Evolutionary conservation across 1,284 basidiomycete species (phyloP).

Genomic region (Malassezia arunalokei): DNA sequence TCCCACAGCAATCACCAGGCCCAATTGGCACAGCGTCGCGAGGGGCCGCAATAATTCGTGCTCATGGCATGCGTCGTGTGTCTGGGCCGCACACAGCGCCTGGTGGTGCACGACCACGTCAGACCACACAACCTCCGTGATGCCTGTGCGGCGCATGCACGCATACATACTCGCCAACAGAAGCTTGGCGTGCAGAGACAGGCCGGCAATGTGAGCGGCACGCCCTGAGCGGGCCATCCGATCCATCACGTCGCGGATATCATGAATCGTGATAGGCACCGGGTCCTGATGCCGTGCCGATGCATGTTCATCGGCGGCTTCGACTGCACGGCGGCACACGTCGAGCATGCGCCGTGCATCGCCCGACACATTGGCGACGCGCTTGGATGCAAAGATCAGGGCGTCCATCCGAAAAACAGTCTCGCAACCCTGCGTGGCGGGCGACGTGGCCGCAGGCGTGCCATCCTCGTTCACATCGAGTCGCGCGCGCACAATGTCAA

Average conservation of each 20-base stretch:
- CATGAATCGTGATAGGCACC: constrained; percentile 57
- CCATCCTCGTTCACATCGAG: constrained; percentile 48
- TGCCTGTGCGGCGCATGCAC: constrained; percentile 68
- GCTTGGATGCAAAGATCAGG: constrained; percentile 77
- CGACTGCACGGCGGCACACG: constrained; percentile 57
- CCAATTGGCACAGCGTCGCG: constrained; percentile 24
- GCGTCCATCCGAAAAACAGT: constrained; percentile 57
- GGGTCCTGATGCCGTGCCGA: constrained; percentile 47
- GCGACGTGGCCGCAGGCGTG: background rate
- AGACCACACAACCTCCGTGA: constrained; percentile 72
- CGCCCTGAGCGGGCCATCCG: constrained; percentile 84
- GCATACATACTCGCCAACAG: constrained; percentile 63
- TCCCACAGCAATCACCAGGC: constrained; percentile 36
- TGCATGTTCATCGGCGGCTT: constrained; percentile 23
- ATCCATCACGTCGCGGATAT: constrained; percentile 70
- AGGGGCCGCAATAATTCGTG: constrained; percentile 21
- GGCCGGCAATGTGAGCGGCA: constrained; percentile 43
- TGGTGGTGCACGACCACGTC: constrained; percentile 52
- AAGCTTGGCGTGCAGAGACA: constrained; percentile 36
- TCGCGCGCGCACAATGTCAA: constrained; percentile 73
- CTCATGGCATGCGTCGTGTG: background rate
- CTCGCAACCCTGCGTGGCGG: constrained; percentile 52
- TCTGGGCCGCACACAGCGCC: constrained; percentile 27
- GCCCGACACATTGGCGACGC: constrained; percentile 81
- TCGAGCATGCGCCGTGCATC: constrained; percentile 88